A percentile compares a stretch with the other conserved stretches of the same genome.
These are phyloP conservation scores for Acmispon strigosus DNA, from an alignment of 306 rosid genomes.

Conservation along the genomic window DNA sequence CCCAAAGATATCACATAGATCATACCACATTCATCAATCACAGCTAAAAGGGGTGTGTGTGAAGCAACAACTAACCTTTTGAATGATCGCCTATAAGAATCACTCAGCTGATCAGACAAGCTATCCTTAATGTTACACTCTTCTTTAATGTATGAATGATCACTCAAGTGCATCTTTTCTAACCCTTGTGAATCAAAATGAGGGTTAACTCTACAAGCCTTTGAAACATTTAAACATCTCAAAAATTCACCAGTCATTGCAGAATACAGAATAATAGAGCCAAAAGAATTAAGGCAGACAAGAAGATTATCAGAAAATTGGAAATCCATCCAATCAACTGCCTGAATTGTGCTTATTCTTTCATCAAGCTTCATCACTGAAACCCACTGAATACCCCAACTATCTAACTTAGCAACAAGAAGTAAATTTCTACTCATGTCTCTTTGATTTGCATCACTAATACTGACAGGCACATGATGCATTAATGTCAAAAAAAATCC, in stretches of 20 bases:
- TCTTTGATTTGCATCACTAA: slow-evolving; percentile 35
- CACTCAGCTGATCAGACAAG: slow-evolving; percentile 25
- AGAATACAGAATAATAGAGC: slow-evolving; percentile 55
- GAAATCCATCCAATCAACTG: slow-evolving; percentile 68
- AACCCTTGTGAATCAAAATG: slow-evolving; percentile 29
- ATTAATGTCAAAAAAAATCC: slow-evolving; percentile 57
- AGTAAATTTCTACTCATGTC: slow-evolving; percentile 42
- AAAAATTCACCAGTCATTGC: slow-evolving; percentile 73
- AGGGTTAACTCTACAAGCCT: slow-evolving; percentile 43
- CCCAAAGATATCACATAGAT: slow-evolving; percentile 51
- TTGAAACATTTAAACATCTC: slow-evolving; percentile 51
- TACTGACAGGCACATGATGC: slow-evolving; percentile 27
- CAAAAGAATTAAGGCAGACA: slow-evolving; percentile 68
- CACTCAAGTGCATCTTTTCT: slow-evolving; percentile 20
- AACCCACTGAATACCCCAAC: slow-evolving; percentile 69
- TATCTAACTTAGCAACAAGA: slow-evolving; percentile 60
- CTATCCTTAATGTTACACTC: slow-evolving; percentile 30
- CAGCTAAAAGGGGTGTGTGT: slow-evolving; percentile 65
- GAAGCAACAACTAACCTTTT: slow-evolving; percentile 73
- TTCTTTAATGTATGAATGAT: slow-evolving; percentile 23
- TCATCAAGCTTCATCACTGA: slow-evolving; percentile 69
- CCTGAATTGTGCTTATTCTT: slow-evolving; percentile 32
- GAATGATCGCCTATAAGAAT: slow-evolving; percentile 41
- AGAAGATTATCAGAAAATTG: slow-evolving; percentile 72
- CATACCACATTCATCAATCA: slow-evolving; percentile 73